These are phyloP conservation scores for Pleurotus citrinopileatus DNA, from an alignment of 768 basidiomycete species.

Conservation along the genomic window DNA sequence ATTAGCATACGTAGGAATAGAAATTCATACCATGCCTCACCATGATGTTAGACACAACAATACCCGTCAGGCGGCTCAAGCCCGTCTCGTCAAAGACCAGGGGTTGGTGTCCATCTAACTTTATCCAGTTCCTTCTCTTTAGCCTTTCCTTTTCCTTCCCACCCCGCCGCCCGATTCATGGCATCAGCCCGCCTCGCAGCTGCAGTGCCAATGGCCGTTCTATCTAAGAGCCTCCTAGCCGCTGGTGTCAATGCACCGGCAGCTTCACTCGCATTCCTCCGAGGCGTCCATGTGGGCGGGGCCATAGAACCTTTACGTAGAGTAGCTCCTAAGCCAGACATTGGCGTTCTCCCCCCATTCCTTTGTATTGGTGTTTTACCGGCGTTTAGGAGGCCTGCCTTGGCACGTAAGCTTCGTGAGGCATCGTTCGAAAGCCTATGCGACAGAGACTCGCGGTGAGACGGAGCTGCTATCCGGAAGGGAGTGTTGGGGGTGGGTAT, in stretches of 20 bases:
- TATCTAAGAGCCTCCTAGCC: constrained; percentile 69
- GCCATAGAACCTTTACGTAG: constrained; percentile 61
- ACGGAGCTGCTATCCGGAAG: constrained; percentile 76
- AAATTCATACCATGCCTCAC: no score
- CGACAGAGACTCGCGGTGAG: constrained; percentile 79
- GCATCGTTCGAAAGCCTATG: constrained; percentile 81
- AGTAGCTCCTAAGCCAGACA: constrained; percentile 7
- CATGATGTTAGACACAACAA: no score
- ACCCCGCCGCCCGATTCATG: constrained; percentile 55
- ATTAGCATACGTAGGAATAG: no score
- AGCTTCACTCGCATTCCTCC: constrained; percentile 53
- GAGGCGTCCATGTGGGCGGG: constrained; percentile 79
- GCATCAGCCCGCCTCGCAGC: constrained; percentile 64
- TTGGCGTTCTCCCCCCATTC: constrained; percentile 25
- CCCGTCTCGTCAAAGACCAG: constrained; percentile 34
- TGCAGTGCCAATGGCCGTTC: constrained; percentile 64
- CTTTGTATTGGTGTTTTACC: constrained; percentile 35
- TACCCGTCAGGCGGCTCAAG: no score
- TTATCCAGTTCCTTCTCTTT: constrained; percentile 63
- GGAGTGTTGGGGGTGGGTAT: constrained; percentile 51
- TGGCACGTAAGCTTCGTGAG: constrained; percentile 73
- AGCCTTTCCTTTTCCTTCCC: constrained; percentile 43
- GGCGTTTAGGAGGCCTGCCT: constrained; percentile 61
- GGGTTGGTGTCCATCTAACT: constrained; percentile 81
- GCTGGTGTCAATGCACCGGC: constrained; percentile 85